Percentiles rank a stretch among this genome's conserved stretches.
phyloP scores from a whole-genome alignment of 2,329 filamentous ascomycete species.

The Lizonia empirigonia region DNA sequence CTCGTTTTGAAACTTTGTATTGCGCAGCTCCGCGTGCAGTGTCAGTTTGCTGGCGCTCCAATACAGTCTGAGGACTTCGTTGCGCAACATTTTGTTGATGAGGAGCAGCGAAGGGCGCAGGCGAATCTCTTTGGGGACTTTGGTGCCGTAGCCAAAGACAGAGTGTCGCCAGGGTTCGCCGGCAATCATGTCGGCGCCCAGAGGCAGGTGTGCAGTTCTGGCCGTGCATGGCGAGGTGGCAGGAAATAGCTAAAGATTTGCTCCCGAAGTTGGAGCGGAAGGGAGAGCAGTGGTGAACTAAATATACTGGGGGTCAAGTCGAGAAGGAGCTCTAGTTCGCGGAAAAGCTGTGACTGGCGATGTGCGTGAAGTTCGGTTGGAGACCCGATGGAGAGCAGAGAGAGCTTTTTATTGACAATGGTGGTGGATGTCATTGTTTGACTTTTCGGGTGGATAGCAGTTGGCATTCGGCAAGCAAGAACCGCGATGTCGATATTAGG shows the following conservation, averaged over 20 bases:
- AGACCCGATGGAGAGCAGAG: constrained; percentile 26
- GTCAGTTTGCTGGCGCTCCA: constrained; percentile 39
- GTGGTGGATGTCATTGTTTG: constrained; percentile 10
- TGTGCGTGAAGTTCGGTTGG: constrained; percentile 34
- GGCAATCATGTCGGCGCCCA: constrained; percentile 44
- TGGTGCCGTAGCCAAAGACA: constrained; percentile 38
- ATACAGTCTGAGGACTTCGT: constrained; percentile 38
- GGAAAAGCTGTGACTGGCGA: constrained; percentile 42
- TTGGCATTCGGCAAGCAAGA: neutral
- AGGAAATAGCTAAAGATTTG: constrained; percentile 37
- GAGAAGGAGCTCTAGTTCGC: constrained; percentile 43
- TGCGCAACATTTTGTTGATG: constrained; percentile 41
- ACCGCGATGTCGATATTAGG: constrained; percentile 1
- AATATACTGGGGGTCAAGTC: constrained; percentile 43
- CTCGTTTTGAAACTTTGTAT: constrained; percentile 35
- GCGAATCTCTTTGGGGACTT: constrained; percentile 28
- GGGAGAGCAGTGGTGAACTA: constrained; percentile 38
- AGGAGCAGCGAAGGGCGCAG: constrained; percentile 34
- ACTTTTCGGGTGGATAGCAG: neutral
- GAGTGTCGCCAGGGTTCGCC: constrained; percentile 44
- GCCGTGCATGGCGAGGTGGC: constrained; percentile 25
- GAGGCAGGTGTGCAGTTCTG: constrained; percentile 44
- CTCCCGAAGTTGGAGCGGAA: constrained; percentile 39
- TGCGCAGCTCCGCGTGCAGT: constrained; percentile 43
- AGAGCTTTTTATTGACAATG: constrained; percentile 11